Percentiles rank a stretch among this genome's conserved stretches.
These are phyloP conservation scores for Dillenia turbinata DNA, from an alignment of 164 flowering plant genomes.

Conservation along the genomic window DNA sequence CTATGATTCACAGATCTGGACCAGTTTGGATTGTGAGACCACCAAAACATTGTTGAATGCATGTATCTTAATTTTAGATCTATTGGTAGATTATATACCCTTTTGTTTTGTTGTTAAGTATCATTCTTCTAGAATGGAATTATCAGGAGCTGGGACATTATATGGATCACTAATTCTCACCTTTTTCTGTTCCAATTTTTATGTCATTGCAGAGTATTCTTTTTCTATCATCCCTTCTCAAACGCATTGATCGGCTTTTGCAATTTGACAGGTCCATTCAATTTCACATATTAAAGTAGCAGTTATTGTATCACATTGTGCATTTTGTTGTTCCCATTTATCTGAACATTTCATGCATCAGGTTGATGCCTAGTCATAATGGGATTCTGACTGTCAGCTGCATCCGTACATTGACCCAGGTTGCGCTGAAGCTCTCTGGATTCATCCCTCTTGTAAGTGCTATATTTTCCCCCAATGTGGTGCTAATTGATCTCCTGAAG, in stretches of 20 bases:
- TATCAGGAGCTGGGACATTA: too few species aligned
- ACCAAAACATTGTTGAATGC: too few species aligned
- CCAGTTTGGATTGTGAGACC: too few species aligned
- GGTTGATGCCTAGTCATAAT: constrained; percentile 96
- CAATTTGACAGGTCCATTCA: constrained; percentile 86
- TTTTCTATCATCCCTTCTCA: constrained; percentile 74
- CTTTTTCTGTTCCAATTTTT: background rate
- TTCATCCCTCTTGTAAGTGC: constrained; percentile 65
- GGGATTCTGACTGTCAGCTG: constrained; percentile 88
- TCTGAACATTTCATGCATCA: constrained; percentile 22
- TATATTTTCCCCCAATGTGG: background rate
- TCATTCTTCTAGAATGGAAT: too few species aligned
- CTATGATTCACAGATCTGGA: too few species aligned
- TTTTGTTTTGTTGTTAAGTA: too few species aligned
- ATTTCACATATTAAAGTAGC: constrained; percentile 8
- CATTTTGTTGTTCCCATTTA: constrained; percentile 4
- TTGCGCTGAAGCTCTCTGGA: constrained; percentile 72
- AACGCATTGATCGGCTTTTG: constrained; percentile 83
- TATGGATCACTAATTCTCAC: too few species aligned
- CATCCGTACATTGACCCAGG: constrained; percentile 76
- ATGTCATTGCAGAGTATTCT: constrained; percentile 51
- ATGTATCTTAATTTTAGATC: too few species aligned
- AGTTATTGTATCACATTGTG: background rate
- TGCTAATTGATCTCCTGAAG: too few species aligned
- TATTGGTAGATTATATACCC: too few species aligned